Conservation (phyloP, 805 yeast genomes). For the Jamesozyma rosinii region DNA sequence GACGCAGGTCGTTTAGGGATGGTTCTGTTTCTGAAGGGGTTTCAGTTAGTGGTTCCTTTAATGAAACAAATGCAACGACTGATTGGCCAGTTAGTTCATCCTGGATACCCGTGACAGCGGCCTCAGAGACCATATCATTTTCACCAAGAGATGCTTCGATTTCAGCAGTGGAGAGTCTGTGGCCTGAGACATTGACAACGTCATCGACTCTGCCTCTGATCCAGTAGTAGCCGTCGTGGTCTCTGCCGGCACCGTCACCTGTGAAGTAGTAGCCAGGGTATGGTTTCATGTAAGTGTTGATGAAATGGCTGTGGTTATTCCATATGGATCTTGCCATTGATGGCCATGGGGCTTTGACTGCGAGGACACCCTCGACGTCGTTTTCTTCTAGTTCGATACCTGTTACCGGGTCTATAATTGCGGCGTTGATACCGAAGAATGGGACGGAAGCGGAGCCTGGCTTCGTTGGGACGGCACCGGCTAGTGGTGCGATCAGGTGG, state of each 20-base stretch:
- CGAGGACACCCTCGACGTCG: constrained; percentile 94
- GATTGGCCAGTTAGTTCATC: constrained; percentile 98
- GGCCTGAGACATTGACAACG: constrained; percentile 96
- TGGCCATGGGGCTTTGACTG: constrained; percentile 89
- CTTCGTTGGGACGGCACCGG: constrained; percentile 89
- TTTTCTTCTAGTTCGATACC: constrained; percentile 79
- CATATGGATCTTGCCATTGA: constrained; percentile 96
- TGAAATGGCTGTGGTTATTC: constrained; percentile 75
- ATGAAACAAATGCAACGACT: constrained; percentile 85
- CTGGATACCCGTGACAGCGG: constrained; percentile 92
- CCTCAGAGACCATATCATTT: constrained; percentile 74
- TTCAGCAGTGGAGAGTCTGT: constrained; percentile 95
- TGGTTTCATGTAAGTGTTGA: constrained; percentile 88
- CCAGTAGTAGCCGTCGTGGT: constrained; percentile 94
- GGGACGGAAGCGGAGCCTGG: constrained; percentile 97
- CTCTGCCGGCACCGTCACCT: constrained; percentile 98
- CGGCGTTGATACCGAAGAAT: constrained; percentile 88
- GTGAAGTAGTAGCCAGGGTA: constrained; percentile 92
- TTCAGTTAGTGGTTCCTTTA: constrained; percentile 38
- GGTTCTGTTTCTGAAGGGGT: constrained; percentile 21
- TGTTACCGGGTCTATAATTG: constrained; percentile 83
- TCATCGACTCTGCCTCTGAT: constrained; percentile 97
- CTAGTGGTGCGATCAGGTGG: constrained; percentile 86
- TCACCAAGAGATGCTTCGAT: constrained; percentile 86
- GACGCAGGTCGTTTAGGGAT: constrained; percentile 37